Evolutionary conservation across 306 rosid genomes (phyloP).

Genomic region (Chamaecrista fasciculata): DNA sequence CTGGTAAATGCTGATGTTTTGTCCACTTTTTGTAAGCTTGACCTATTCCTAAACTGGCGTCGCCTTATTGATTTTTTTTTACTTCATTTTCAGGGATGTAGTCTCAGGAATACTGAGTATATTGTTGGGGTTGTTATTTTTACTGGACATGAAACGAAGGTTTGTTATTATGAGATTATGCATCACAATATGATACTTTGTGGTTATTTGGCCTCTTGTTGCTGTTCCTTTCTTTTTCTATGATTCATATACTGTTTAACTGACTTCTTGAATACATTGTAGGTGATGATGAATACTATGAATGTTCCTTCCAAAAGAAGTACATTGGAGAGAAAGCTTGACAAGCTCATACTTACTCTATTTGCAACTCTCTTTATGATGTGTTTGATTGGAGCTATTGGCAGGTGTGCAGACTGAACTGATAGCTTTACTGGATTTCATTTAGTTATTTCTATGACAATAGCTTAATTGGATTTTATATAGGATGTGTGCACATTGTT

Average conservation of each 20-base stretch:
- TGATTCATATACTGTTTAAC: slow-evolving; percentile 25
- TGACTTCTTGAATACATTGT: slow-evolving; percentile 35
- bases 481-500: background rate
- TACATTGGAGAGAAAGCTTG: slow-evolving; percentile 94
- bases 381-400: slow-evolving; percentile 93
- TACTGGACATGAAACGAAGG: slow-evolving; percentile 98
- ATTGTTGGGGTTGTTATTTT: slow-evolving; percentile 88
- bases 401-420: slow-evolving; percentile 58
- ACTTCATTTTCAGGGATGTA: slow-evolving; percentile 78
- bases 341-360: slow-evolving; percentile 83
- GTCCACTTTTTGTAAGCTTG: slow-evolving; percentile 3
- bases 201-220: slow-evolving; percentile 1
- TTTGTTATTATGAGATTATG: slow-evolving; percentile 34
- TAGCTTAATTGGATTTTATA: slow-evolving; percentile 2
- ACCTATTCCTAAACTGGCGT: slow-evolving; percentile 11
- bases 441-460: background rate
- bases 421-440: slow-evolving; percentile 5
- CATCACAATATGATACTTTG: background rate
- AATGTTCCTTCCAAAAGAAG: slow-evolving; percentile 99
- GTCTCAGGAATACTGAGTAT: slow-evolving; percentile 94
- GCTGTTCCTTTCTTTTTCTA: slow-evolving; percentile 6
- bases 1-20: slow-evolving; percentile 20
- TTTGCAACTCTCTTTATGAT: slow-evolving; percentile 73
- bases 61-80: slow-evolving; percentile 24
- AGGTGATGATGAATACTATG: slow-evolving; percentile 99